Conservation (phyloP, 345 rosid species). For the Syzygium jambos region DNA sequence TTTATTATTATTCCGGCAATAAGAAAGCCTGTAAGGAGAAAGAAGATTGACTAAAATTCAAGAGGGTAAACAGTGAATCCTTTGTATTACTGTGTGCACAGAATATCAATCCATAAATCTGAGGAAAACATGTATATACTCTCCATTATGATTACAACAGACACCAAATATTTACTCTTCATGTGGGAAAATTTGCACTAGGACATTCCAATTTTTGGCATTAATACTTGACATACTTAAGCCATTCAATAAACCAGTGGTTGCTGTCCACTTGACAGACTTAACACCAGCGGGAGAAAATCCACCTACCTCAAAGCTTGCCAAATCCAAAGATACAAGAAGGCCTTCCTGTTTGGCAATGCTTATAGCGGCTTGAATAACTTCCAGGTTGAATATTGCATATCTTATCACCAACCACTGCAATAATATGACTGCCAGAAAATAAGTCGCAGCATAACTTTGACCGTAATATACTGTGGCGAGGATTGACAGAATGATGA, state of each 20-base stretch:
- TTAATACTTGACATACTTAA: not conserved
- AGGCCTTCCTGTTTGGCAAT: conserved; percentile 85
- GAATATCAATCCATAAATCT: not conserved
- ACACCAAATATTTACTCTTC: not conserved
- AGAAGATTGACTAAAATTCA: not conserved
- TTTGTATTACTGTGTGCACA: not conserved
- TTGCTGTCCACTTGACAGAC: not conserved
- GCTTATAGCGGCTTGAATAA: conserved; percentile 66
- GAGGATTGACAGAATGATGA: not conserved
- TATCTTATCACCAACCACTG: conserved; percentile 95
- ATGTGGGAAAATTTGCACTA: not conserved
- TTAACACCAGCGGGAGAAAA: not conserved
- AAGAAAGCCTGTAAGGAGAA: not conserved
- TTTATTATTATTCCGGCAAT: not conserved
- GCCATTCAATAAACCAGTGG: not conserved
- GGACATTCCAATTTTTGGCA: not conserved
- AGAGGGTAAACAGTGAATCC: not conserved
- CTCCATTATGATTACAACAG: not conserved
- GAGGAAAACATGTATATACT: not conserved
- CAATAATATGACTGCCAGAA: conserved; percentile 4
- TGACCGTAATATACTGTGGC: not conserved
- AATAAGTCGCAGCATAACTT: not conserved
- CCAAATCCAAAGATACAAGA: conserved; percentile 83
- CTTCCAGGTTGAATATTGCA: conserved; percentile 58
- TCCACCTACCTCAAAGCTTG: conserved; percentile 88